phyloP scores from a whole-genome alignment of 495 filamentous ascomycete genomes.

The Glonium stellatum region DNA sequence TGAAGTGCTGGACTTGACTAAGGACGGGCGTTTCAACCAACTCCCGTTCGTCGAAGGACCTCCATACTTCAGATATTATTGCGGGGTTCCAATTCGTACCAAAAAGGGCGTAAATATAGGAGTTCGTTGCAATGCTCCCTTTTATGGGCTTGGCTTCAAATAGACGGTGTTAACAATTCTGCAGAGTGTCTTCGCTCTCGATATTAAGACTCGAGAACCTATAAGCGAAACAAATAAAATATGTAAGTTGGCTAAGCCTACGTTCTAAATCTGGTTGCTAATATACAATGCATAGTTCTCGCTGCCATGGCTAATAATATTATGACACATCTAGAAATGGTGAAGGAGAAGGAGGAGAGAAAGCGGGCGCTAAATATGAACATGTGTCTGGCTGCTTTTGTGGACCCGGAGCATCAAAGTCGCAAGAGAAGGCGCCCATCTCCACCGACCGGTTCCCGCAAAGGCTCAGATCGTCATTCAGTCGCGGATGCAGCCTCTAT shows the following conservation, averaged over 20 bases:
- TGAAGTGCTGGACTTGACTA: slow-evolving; percentile 10
- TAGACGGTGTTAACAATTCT: too few species aligned
- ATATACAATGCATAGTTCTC: slow-evolving; percentile 8
- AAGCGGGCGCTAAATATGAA: slow-evolving; percentile 13
- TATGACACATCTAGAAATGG: slow-evolving; percentile 22
- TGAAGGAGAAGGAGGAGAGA: slow-evolving; percentile 15
- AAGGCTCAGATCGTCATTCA: not conserved
- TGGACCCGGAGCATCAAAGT: slow-evolving; percentile 12
- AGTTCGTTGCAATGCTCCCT: too few species aligned
- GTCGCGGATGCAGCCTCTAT: not conserved
- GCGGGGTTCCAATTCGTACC: slow-evolving; percentile 21
- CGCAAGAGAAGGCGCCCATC: not conserved
- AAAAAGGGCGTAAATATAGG: slow-evolving; percentile 21
- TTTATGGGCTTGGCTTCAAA: too few species aligned
- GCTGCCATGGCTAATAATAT: slow-evolving; percentile 12
- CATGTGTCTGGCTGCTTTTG: slow-evolving; percentile 18
- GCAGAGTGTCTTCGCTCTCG: slow-evolving; percentile 10
- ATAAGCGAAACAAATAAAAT: not conserved
- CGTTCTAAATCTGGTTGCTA: not conserved
- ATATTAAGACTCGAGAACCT: slow-evolving; percentile 7
- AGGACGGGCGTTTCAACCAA: slow-evolving; percentile 18
- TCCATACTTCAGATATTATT: slow-evolving; percentile 20
- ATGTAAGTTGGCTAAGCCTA: slow-evolving; percentile 7
- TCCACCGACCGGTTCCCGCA: not conserved
- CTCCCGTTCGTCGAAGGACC: slow-evolving; percentile 6